Percentiles rank a stretch among this genome's conserved stretches.
Conservation (phyloP, 345 rosid genomes). For the Ailanthus altissimus region DNA sequence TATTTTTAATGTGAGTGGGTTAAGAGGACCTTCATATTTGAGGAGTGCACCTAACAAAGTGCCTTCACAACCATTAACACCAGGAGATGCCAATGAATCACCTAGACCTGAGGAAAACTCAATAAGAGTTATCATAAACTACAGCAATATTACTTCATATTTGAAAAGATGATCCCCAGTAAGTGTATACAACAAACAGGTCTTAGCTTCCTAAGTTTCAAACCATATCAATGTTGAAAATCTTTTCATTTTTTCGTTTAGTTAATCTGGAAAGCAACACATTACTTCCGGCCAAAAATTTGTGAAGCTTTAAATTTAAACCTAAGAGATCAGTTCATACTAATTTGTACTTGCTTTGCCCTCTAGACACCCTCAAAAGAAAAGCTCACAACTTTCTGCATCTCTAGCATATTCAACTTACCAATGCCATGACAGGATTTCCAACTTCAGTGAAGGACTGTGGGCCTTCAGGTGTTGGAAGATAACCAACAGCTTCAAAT, state of each 20-base stretch:
- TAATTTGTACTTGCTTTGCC: not conserved
- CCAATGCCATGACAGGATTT: conserved; percentile 98
- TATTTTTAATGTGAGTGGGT: not conserved
- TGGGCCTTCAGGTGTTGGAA: conserved; percentile 54
- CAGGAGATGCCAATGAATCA: not conserved
- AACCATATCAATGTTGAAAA: not conserved
- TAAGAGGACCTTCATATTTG: not conserved
- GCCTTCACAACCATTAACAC: not conserved
- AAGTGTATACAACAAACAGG: conserved; percentile 4
- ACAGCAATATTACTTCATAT: not conserved
- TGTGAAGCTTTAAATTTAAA: not conserved
- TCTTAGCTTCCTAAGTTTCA: not conserved
- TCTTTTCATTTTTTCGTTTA: not conserved
- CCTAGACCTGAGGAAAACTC: not conserved
- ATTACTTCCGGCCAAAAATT: not conserved
- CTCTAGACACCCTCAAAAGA: not conserved
- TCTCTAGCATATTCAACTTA: conserved; percentile 39
- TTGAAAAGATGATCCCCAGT: not conserved
- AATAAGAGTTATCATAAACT: not conserved
- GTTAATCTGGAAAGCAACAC: not conserved
- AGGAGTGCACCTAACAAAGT: not conserved
- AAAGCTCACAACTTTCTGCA: not conserved
- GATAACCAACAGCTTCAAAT: conserved; percentile 81
- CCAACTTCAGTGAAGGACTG: conserved; percentile 91
- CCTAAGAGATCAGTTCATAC: not conserved